Base-by-base conservation (phyloP, 129 eudicot species). In the Chrysanthemum lavandulifolium region DNA sequence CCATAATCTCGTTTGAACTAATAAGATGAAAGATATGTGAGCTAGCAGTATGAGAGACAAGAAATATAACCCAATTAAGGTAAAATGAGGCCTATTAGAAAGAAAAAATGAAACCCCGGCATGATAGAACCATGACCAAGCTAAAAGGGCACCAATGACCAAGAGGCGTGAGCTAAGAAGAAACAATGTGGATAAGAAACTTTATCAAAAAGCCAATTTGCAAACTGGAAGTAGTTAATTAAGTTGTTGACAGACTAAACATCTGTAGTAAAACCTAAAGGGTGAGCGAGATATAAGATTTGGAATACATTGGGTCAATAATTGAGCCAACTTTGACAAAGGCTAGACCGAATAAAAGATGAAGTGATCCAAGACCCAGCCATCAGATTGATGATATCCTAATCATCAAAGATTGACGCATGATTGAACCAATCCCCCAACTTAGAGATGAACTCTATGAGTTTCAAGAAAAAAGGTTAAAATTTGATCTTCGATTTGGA, bases 81-180 rank as follows among this genome's bases (percentile, higher is more conserved):
- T 16, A 10, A 33, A 43, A 2, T 29, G 31, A 2, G 31, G 31
- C 31, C 31, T 29, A 29, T 29, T 29, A 29, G 31, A 29, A 29
- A 3, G 31, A 29, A 29, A 29, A 23, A 29, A 29, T 3, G 40
- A 65, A 10, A 49, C 13, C 19, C 11, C n/a, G 47, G 2, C 11
- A 11, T 27, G 59, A 50, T 49, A 68, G 11, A 51, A 63, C 68
- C 68, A 68, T 47, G 36, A 47, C 40, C 56, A 67, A 67, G 43
- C 45, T 50, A 68, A 18, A 7, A 21, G 10, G 27, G 29, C 71
- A 66, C 48, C 36, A 12, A 25, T 10, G 13, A 63, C 21, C 3
- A 31, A 63, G 68, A 6, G 5, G 15, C 15, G 13, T 31, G 13
- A 21, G 66, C 47, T 11, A 47, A 3, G 40, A 10, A 16, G 48